Evolutionary conservation across 2,329 filamentous ascomycete species (phyloP), one percentile per base, ranked within the genome.

Genomic region (Diplocarpon mali): DNA sequence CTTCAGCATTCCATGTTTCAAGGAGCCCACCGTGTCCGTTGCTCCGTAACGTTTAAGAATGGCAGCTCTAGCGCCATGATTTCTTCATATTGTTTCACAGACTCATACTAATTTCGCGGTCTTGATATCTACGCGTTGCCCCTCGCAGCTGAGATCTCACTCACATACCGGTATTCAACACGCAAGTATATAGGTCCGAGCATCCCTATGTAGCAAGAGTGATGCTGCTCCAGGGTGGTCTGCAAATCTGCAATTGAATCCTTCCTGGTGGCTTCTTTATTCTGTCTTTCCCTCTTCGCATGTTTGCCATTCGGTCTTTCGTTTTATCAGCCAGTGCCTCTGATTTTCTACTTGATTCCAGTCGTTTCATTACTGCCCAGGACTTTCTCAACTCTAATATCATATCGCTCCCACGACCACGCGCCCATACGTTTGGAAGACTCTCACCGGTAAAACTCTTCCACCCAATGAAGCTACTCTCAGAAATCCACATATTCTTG

Each of bases 401-500:
- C 4, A 24, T 7, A 24, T 4, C 20, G 7, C 20, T 24, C 4
- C 20, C 20, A 24, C 20, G 20, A 24, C 7, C 7, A 24, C 20
- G 7, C 20, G 7, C 7, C 20, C 7, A 24, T 7, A 24, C 20
- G 3, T 24, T 24, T 24, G 7, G 3, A 3, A 24, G 7, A 34
- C 40, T 34, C 20, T 42, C 30, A 35, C 36, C n/a, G n/a, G 12
- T 30, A 31, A 16, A 30, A 9, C 42, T 27, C 8, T 42, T 43
- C 32, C 45, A 43, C 40, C 42, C 39, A 27, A 47, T 44, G 31
- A 41, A 27, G 35, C 20, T 28, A 27, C 47, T 41, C 28, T 38
- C 27, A 31, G 36, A 48, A 44, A 27, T 47, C 16, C 46, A 39
- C 48, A 65, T 64, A 56, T 55, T 63, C 53, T 64, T 69, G 57